Evolutionary conservation across 2,329 filamentous ascomycete species (phyloP), one percentile per base, ranked within the genome.

Genomic region (Furcasterigmium sp.): DNA sequence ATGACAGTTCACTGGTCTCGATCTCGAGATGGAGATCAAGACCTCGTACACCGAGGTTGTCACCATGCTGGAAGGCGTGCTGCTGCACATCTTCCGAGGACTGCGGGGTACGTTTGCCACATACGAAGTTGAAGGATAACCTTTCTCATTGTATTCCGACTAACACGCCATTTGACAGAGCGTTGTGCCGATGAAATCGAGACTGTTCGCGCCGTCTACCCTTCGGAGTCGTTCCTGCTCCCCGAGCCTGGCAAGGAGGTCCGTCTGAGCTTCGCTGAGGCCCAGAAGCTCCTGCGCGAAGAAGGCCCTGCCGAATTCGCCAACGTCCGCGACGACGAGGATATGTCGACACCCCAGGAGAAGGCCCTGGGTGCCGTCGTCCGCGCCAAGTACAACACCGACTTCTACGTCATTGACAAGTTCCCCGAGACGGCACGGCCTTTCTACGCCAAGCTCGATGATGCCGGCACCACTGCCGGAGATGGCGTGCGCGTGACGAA

Each of bases 401-500:
- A 98, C 70, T 97, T 97, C 71, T 97, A 95, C 70, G 84, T 94
- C 18, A 78, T 98, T 49, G 91, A 97, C 73, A 93, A 97, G 68
- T 98, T 95, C 75, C 93, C 93, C 36, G 82, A 93, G 64, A 73
- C 75, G 29, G 87, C 93, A 17, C 81, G 93, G 23, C 91, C 91
- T 5, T 95, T 95, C 68, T 97, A 96, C 68, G 90, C 91, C 48
- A n/a, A n/a, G n/a, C 88, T 91, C 71, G 82, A 87, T 42, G 86
- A 87, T 58, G 78, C 80, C 3, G 70, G 77, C 35, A 78, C 86
- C 55, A 73, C 78, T 43, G 72, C 73, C 28, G n/a, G n/a, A n/a
- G n/a, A n/a, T n/a, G n/a, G n/a, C n/a, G n/a, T n/a, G n/a, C n/a
- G 28, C 2, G 76, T 88, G 50, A 87, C 78, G 10, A 83, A 83